Percentiles rank a stretch among this genome's conserved stretches.
phyloP scores from a whole-genome alignment of 805 yeast genomes.

The Zygoascus tannicola region DNA sequence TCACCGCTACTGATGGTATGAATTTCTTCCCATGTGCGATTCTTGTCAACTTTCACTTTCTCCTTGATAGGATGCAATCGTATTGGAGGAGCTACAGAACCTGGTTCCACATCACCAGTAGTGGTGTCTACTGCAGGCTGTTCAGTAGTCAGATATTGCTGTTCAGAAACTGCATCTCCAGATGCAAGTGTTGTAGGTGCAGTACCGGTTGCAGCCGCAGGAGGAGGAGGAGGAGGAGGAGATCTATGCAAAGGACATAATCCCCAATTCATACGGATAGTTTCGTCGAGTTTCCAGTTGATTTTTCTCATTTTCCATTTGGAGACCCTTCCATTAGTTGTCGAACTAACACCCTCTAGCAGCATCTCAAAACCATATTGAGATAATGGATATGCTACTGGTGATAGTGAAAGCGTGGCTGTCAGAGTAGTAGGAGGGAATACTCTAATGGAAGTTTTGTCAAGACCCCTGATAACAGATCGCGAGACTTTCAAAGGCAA shows the following conservation, averaged over 20 bases:
- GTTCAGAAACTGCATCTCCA: slow-evolving; percentile 3
- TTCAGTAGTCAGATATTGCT: neutral
- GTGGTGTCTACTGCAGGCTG: neutral
- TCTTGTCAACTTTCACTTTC: slow-evolving; percentile 7
- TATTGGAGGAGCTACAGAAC: slow-evolving; percentile 22
- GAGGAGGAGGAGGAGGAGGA: slow-evolving; percentile 30
- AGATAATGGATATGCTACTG: slow-evolving; percentile 81
- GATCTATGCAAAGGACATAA: slow-evolving; percentile 49
- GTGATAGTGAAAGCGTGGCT: slow-evolving; percentile 80
- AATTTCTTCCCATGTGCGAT: slow-evolving; percentile 45
- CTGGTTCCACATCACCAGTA: neutral
- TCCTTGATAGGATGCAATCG: slow-evolving; percentile 5
- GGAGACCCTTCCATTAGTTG: slow-evolving; percentile 18
- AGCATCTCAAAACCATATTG: slow-evolving; percentile 75
- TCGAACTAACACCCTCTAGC: slow-evolving; percentile 45
- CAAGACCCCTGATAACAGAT: slow-evolving; percentile 72
- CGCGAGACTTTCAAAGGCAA: slow-evolving; percentile 68
- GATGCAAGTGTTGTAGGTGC: slow-evolving; percentile 5
- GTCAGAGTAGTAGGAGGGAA: slow-evolving; percentile 94
- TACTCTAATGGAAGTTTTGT: slow-evolving; percentile 75
- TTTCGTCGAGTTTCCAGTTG: slow-evolving; percentile 83
- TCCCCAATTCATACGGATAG: slow-evolving; percentile 48
- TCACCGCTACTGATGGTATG: slow-evolving; percentile 72
- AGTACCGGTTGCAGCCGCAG: slow-evolving; percentile 3
- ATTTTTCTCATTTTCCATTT: slow-evolving; percentile 86